Evolutionary conservation across 192 early-diverging fungal genomes (phyloP), one percentile per base, ranked within the genome.

Genomic region (Coemansia sp.): DNA sequence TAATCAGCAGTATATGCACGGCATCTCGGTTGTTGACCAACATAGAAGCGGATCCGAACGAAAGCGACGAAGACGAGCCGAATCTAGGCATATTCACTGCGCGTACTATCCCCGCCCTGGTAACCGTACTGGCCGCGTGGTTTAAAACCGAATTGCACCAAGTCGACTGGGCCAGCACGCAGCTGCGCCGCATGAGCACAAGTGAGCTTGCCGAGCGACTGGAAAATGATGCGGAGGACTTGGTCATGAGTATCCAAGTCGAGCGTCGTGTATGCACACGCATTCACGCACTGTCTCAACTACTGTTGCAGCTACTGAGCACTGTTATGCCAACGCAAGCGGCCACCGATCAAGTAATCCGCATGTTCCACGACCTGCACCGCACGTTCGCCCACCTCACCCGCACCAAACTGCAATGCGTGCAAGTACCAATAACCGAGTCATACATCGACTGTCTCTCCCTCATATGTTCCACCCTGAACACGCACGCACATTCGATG

Each of bases 181-280:
- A 79, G 59, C 53, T 79, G 2, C 61, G 53, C 17, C 66, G 60
- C 9, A 40, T 47, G n/a, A 67, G 59, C 10, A 15, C 22, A 7
- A 21, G 46, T 0, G 75, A 78, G 59, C 40, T 59, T 17, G 22
- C 22, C 1, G 10, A 26, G 42, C 69, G 50, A 14, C 15, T 46
- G 12, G 56, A 66, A 6, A 50, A 51, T 12, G 46, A 48, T 48
- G 9, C 4, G 4, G 64, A 52, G 23, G 74, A 76, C 1, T 50
- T 78, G 21, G 14, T 38, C 11, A 11, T 2, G 23, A 78, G 76
- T 36, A 69, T 70, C 1, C 12, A 7, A 5, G 53, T 44, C 14
- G 76, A 79, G 47, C 76, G 76, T 4, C 66, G 76, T 1, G 53
- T 79, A 1, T 79, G 76, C 31, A 12, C 25, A 54, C 66, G 76